Evolutionary conservation across 179 eudicot species (phyloP).

Genomic region (Silene noctiflora): DNA sequence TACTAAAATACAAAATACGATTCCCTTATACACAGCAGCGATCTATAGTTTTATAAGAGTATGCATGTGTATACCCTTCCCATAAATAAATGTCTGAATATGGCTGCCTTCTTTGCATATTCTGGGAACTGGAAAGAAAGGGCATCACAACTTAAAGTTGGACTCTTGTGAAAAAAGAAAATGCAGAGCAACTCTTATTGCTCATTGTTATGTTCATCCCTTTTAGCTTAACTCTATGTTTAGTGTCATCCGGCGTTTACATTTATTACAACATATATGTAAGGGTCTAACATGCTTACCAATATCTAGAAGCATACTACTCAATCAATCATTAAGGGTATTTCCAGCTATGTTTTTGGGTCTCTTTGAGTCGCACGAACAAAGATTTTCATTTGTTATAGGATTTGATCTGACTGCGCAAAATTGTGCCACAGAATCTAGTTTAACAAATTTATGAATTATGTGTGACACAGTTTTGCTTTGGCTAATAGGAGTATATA

Average conservation of each 20-base stretch:
- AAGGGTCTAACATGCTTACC: background rate
- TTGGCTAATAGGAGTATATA: background rate
- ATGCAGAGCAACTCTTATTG: background rate
- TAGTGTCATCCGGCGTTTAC: background rate
- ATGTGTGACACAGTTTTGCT: background rate
- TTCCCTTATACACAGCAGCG: background rate
- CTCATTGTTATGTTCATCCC: background rate
- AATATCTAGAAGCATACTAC: background rate
- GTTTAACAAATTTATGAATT: background rate
- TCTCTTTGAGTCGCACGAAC: background rate
- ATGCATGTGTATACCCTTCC: background rate
- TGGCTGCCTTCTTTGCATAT: background rate
- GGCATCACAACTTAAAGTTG: background rate
- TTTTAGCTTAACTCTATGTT: background rate
- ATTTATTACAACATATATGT: background rate
- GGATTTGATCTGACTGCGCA: background rate
- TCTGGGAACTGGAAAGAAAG: background rate
- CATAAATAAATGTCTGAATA: background rate
- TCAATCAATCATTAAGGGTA: background rate
- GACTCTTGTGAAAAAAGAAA: background rate
- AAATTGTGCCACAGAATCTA: background rate
- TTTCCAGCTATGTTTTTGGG: background rate
- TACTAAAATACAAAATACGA: background rate
- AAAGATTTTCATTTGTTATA: background rate
- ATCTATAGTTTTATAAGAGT: no score